Evolutionary conservation across 2,329 filamentous ascomycete genomes (phyloP).

Genomic region (Nemania serpens): DNA sequence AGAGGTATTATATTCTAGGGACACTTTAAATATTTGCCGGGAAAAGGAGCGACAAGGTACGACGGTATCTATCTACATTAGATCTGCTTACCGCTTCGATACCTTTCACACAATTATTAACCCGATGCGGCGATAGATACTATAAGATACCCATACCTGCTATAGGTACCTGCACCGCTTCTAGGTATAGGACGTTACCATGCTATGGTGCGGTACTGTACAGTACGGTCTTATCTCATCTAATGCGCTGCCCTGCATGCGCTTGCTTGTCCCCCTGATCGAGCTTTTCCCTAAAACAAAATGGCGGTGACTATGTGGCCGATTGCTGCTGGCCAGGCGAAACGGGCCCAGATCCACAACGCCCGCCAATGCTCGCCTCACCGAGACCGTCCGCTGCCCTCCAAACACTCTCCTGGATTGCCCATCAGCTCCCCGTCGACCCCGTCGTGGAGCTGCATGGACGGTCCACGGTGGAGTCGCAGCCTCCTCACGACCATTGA

Average conservation of each 20-base stretch:
- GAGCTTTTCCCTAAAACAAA: conserved; percentile 26
- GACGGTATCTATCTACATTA: no score
- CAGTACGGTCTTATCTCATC: neutral
- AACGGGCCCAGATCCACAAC: conserved; percentile 35
- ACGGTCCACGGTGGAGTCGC: conserved; percentile 34
- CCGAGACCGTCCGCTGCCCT: conserved; percentile 25
- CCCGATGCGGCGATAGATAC: conserved; percentile 1
- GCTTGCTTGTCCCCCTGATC: conserved; percentile 13
- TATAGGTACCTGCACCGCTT: neutral
- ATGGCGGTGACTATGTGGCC: conserved; percentile 43
- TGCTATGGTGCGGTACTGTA: no score
- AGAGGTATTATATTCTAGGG: conserved; percentile 13
- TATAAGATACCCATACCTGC: no score
- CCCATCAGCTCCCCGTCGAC: conserved; percentile 13
- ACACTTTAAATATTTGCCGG: conserved; percentile 13
- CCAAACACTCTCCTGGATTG: conserved; percentile 1
- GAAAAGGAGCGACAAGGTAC: neutral
- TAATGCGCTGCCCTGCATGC: conserved; percentile 1
- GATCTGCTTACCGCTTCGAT: neutral
- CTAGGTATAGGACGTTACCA: no score
- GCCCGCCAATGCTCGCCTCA: conserved; percentile 37
- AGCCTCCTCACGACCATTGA: conserved; percentile 34
- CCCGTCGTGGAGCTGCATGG: conserved; percentile 29
- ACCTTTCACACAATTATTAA: neutral
- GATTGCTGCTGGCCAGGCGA: conserved; percentile 35